These are phyloP conservation scores for Nephromyces sp. DNA, from an alignment of 169 alveolate species.

Conservation along the genomic window DNA sequence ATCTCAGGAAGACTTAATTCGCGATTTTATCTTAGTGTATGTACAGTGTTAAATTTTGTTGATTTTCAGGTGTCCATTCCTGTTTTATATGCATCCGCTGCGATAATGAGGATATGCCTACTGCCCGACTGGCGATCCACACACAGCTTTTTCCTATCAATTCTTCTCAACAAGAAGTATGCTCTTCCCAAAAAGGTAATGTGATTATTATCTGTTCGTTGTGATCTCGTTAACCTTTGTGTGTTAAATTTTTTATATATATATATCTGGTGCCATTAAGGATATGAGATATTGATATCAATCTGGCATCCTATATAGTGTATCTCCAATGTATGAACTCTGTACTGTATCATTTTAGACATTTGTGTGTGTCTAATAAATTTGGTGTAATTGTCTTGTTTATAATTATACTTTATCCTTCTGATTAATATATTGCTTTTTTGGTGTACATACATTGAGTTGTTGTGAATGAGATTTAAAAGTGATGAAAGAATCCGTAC, in stretches of 20 bases:
- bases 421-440: neutral
- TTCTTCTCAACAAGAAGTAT: slow-evolving; percentile 71
- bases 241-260: neutral
- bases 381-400: neutral
- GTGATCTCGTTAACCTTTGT: no score
- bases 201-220: neutral
- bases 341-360: neutral
- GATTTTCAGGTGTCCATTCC: slow-evolving; percentile 70
- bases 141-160: slow-evolving; percentile 57
- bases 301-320: neutral
- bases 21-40: no score
- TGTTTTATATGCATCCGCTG: slow-evolving; percentile 81
- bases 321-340: neutral
- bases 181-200: slow-evolving; percentile 30
- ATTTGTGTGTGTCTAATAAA: neutral
- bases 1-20: no score
- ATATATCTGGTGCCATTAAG: neutral
- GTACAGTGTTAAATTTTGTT: no score
- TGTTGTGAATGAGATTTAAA: neutral
- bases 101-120: slow-evolving; percentile 68
- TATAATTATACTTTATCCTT: neutral
- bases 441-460: neutral
- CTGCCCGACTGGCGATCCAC: slow-evolving; percentile 33
- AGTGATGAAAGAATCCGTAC: neutral
- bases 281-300: neutral